phyloP scores from a whole-genome alignment of 2,329 filamentous ascomycete genomes.

The Epichloe coenophiala region DNA sequence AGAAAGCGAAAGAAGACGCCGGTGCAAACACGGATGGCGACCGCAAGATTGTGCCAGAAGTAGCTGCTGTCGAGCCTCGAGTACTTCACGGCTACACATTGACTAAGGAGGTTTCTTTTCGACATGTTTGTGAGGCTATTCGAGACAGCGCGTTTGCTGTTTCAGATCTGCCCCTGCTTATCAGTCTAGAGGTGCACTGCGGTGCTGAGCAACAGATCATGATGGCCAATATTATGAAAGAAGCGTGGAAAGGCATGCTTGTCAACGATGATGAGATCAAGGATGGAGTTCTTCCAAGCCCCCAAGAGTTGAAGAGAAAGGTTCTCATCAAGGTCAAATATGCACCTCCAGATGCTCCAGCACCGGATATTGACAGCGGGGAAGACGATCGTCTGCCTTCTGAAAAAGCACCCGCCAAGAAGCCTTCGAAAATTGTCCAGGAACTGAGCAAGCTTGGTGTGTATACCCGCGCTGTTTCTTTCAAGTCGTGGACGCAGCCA shows the following conservation, averaged over 20 bases:
- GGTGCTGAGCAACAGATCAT: conserved; percentile 65
- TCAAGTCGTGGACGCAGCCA: conserved; percentile 63
- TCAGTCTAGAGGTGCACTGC: conserved; percentile 89
- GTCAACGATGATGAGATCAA: conserved; percentile 40
- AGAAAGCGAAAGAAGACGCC: conserved; percentile 1
- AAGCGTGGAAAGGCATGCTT: conserved; percentile 65
- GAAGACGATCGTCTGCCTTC: conserved; percentile 26
- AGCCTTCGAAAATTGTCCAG: conserved; percentile 54
- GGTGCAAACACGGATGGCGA: conserved; percentile 2
- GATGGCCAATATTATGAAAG: conserved; percentile 86
- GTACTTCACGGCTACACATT: conserved; percentile 84
- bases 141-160: conserved; percentile 62
- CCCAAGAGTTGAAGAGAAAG: conserved; percentile 57
- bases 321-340: conserved; percentile 80
- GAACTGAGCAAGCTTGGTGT: conserved; percentile 63
- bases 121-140: conserved; percentile 72
- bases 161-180: conserved; percentile 73
- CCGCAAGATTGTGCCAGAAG: conserved; percentile 11
- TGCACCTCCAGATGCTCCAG: conserved; percentile 28
- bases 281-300: conserved; percentile 45
- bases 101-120: conserved; percentile 77
- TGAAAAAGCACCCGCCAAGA: conserved; percentile 26
- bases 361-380: conserved; percentile 18
- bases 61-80: conserved; percentile 47
- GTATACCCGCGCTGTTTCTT: conserved; percentile 73